phyloP scores from a whole-genome alignment of 225 moss, liverwort and hornwort species.

The Asterella californica region DNA sequence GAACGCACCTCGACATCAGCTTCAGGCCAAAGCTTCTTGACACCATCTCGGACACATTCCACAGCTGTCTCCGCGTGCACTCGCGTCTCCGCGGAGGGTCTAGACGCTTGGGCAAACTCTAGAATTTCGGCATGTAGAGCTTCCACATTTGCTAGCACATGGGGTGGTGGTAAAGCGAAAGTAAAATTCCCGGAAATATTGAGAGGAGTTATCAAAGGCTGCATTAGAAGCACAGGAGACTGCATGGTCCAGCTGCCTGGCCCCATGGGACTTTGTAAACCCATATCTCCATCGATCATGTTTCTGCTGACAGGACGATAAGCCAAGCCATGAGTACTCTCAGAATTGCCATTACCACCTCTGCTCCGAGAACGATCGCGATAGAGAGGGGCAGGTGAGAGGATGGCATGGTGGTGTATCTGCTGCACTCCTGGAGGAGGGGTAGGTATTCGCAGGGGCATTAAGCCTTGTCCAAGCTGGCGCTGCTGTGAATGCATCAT shows the following conservation, averaged over 20 bases:
- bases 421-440: constrained; percentile 53
- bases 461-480: constrained; percentile 46
- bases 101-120: constrained; percentile 74
- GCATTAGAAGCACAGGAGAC: constrained; percentile 51
- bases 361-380: constrained; percentile 46
- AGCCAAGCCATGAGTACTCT: constrained; percentile 51
- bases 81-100: constrained; percentile 77
- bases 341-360: constrained; percentile 41
- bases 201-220: constrained; percentile 50
- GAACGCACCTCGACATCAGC: constrained; percentile 89
- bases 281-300: constrained; percentile 58
- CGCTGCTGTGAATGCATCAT: constrained; percentile 54
- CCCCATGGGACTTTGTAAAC: constrained; percentile 53
- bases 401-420: constrained; percentile 56
- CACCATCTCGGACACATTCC: constrained; percentile 77
- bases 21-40: constrained; percentile 79
- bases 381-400: constrained; percentile 37
- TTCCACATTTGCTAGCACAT: constrained; percentile 66
- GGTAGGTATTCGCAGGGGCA: constrained; percentile 61
- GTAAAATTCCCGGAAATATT: constrained; percentile 42
- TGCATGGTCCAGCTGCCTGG: constrained; percentile 60
- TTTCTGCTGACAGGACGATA: constrained; percentile 58
- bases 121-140: constrained; percentile 73
- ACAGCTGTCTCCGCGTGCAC: constrained; percentile 85
- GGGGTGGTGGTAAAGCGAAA: constrained; percentile 60